Percentiles rank a stretch among this genome's conserved stretches.
Conservation (phyloP, 176 grass and related monocot genomes). For the Echinochloa phyllopogon region DNA sequence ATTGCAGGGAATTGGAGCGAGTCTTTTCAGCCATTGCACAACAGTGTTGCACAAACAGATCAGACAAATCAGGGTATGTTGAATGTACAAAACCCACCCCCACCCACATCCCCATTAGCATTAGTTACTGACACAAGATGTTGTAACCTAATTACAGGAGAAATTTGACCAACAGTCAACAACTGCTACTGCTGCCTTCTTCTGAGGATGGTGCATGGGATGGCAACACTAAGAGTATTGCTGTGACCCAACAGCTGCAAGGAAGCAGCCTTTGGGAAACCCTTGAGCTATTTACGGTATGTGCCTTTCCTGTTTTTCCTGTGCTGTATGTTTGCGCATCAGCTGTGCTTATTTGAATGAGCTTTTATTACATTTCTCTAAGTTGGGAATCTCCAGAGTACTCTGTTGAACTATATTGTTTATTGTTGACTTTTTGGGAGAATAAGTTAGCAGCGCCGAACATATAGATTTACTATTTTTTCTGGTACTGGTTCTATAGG, state of each 20-base stretch:
- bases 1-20: constrained; percentile 80
- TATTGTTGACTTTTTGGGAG: neutral
- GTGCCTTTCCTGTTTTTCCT: constrained; percentile 21
- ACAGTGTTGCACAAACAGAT: constrained; percentile 73
- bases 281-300: constrained; percentile 88
- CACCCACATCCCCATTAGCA: too few species aligned
- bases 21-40: constrained; percentile 80
- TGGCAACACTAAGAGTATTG: constrained; percentile 48
- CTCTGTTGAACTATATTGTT: constrained; percentile 16
- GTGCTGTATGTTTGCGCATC: neutral
- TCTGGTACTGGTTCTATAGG: neutral
- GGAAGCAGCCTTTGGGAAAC: constrained; percentile 86
- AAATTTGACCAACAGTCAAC: constrained; percentile 49
- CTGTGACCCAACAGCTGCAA: constrained; percentile 54
- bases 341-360: constrained; percentile 13
- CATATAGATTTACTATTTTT: constrained; percentile 3
- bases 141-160: constrained; percentile 60
- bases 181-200: constrained; percentile 59
- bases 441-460: neutral
- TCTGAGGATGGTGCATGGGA: constrained; percentile 63
- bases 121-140: neutral
- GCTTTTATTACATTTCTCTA: constrained; percentile 9
- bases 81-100: too few species aligned
- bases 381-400: neutral
- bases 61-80: constrained; percentile 48